Evolutionary conservation across 257 asterid genomes (phyloP), one percentile per base, ranked within the genome.

Genomic region (Euphrasia confusa): DNA sequence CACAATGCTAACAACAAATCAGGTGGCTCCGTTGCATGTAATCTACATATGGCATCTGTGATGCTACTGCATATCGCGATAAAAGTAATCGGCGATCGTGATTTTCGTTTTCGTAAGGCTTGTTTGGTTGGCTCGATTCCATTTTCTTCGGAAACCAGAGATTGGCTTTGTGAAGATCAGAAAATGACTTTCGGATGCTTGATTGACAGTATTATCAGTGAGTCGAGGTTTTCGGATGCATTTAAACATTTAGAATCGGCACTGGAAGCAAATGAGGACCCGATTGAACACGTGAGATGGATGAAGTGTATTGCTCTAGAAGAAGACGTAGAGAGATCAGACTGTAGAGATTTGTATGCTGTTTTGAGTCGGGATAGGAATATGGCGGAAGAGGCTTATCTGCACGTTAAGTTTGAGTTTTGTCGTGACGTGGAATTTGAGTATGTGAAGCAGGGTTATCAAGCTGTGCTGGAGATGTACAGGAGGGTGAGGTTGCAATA

Each of bases 81-180:
- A 69, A 75, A 76, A 73, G 75, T 79, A 68, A 66, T 79, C 0
- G 89, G 85, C 60, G 80, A 83, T 68, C 69, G 45, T 18, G 88
- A 87, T 71, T 79, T 81, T 10, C 66, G 59, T 0, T 87, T 82
- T 66, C 89, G 82, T 33, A 89, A 83, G 74, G 94, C 97, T 52
- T 84, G 90, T 67, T 77, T 87, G 81, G 84, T 87, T 63, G 89
- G 91, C 42, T 85, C 95, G 59, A 60, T 39, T 47, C 73, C 58
- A 21, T 53, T 83, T 56, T 60, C 60, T 17, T 67, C 79, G 26
- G 66, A 52, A 26, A 53, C 63, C 21, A 61, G 55, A 53, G 65
- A 78, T 24, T 72, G 83, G 81, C 87, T 84, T 21, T 42, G 35
- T 45, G 8, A 67, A 27, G 71, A 68, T 68, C 94, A 83, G 79